Percentiles rank a stretch among this genome's conserved stretches.
phyloP scores from a whole-genome alignment of 768 basidiomycete genomes.

The Trametopsis cervina region DNA sequence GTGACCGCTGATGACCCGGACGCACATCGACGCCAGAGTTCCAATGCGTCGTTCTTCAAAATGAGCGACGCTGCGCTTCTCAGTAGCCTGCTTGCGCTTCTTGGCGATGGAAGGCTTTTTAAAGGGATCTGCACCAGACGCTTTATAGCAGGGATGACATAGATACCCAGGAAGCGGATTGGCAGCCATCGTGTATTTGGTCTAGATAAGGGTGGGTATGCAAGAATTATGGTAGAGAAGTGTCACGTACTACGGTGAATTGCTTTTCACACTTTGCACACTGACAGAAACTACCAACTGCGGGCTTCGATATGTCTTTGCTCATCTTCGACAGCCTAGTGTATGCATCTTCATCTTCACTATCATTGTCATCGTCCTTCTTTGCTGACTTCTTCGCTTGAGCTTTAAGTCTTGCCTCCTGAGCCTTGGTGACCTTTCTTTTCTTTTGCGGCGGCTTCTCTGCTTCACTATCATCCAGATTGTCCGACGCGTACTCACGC shows the following conservation, averaged over 20 bases:
- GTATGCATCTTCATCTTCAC: constrained; percentile 62
- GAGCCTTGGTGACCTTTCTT: constrained; percentile 44
- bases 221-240: neutral
- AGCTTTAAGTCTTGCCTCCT: constrained; percentile 33
- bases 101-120: constrained; percentile 62
- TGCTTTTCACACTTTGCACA: constrained; percentile 80
- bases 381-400: constrained; percentile 34
- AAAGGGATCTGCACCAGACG: constrained; percentile 75
- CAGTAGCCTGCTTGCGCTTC: constrained; percentile 56
- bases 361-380: constrained; percentile 36
- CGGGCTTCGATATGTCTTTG: constrained; percentile 42
- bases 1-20: constrained; percentile 74
- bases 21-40: constrained; percentile 72
- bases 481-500: constrained; percentile 62
- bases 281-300: constrained; percentile 70
- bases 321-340: constrained; percentile 50
- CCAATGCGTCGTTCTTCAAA: constrained; percentile 69
- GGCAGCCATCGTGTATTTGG: constrained; percentile 78
- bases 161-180: constrained; percentile 68
- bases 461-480: constrained; percentile 57
- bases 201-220: constrained; percentile 37
- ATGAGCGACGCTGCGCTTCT: constrained; percentile 59
- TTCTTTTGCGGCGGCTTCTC: constrained; percentile 36
- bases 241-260: constrained; percentile 77
- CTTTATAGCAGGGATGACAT: constrained; percentile 79